Base-by-base conservation (phyloP, 331 rosid species). In the Malus hybrid region DNA sequence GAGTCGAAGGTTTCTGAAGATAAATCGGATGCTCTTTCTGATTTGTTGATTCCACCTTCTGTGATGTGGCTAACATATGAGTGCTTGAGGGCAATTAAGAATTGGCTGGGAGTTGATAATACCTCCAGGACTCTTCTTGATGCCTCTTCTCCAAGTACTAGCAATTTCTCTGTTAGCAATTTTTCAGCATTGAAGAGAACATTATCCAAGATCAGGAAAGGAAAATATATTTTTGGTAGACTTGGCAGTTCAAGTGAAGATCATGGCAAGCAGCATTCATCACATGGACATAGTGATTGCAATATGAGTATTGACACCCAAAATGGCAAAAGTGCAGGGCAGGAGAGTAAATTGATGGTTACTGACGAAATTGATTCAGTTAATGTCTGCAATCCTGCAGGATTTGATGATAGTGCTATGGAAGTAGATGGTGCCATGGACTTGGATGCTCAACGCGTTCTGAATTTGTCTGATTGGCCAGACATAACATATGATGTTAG, bases 381-480 rank as follows among this genome's bases (percentile, higher is more conserved):
- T 75, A 85, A 82, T 78, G 76, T 74, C 14, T 52, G 70, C 69
- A 28, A 6, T 72, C 67, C 73, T 72, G 62, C 86, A 61, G 78
- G 77, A 72, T 59, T 56, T 66, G 88, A 80, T 83, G 85, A 84
- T 48, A 79, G 72, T 76, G 73, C 83, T 44, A 82, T 86, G 86
- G 99, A 94, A 78, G 85, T 82, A 54, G 96, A 90, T 83, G 69
- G 77, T 81, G 73, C 89, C 12, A 65, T 77, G 76, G 98, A 82
- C 69, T 57, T 80, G 50, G 96, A 85, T 76, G 85, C 86, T 67
- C 80, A 86, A 10, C 88, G 72, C 62, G 70, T 83, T 82, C 82
- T 95, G 69, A 89, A 91, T 82, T 82, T 66, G 73, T 75, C 97
- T 63, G 93, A 88, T 80, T 95, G 99, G 99, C 97, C 97, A 36